phyloP scores from a whole-genome alignment of 208 protist genomes.

The Leptomonas pyrrhocoris region DNA sequence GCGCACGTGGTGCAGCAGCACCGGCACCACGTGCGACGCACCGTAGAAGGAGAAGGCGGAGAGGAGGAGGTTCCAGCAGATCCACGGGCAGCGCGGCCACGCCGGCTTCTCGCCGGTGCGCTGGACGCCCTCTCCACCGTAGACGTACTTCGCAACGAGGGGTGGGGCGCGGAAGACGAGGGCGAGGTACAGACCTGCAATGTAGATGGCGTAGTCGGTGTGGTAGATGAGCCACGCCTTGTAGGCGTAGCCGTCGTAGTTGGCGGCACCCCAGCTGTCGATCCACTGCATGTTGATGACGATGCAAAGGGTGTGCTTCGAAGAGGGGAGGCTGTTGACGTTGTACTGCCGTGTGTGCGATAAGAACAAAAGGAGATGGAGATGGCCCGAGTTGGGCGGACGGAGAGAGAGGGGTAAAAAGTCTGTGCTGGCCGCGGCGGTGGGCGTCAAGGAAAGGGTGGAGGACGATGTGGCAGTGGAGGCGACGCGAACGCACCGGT shows the following conservation, averaged over 20 bases:
- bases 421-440: no score
- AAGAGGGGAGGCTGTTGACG: no score
- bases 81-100: slow-evolving; percentile 37
- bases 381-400: no score
- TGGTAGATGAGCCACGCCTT: slow-evolving; percentile 55
- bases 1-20: slow-evolving; percentile 37
- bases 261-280: slow-evolving; percentile 55
- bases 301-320: slow-evolving; percentile 17
- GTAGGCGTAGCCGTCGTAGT: slow-evolving; percentile 71
- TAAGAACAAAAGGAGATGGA: neutral
- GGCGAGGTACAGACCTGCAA: slow-evolving; percentile 40
- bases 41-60: slow-evolving; percentile 83
- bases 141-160: slow-evolving; percentile 35
- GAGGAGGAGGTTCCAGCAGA: slow-evolving; percentile 91
- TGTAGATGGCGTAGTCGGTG: slow-evolving; percentile 60
- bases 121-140: slow-evolving; percentile 34
- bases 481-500: no score
- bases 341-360: no score
- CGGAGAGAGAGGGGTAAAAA: no score
- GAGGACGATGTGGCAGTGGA: no score
- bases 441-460: no score
- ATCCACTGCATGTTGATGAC: slow-evolving; percentile 34
- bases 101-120: slow-evolving; percentile 24
- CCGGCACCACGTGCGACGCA: slow-evolving; percentile 58
- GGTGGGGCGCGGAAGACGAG: slow-evolving; percentile 56